Base-by-base conservation (phyloP, 192 early-diverging fungal genomes). In the Spizellomyces sp. region DNA sequence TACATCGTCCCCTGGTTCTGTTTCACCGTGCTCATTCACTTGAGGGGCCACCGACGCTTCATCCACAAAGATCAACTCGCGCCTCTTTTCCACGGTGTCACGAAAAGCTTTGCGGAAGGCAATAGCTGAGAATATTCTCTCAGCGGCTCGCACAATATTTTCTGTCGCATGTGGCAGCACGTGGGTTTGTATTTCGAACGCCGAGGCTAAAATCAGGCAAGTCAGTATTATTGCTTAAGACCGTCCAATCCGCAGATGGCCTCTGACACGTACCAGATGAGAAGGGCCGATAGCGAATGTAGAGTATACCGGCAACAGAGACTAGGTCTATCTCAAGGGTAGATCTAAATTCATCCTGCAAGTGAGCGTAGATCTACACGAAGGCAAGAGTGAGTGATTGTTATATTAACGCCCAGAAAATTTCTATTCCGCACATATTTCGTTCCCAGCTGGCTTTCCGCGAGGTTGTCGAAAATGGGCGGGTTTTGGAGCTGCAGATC, bases 1-100 rank as follows among this genome's bases (percentile, higher is more conserved):
- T 15, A 58, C 5, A 64, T 64, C 62, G 19, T 65, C 62, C 48
- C 36, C 63, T 14, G 10, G 52, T 21, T 21, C 70, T 59, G n/a
- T 44, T 59, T 70, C 58, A 10, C 41, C 47, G 15, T 60, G 4
- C 52, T 22, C 50, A 9, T 67, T 65, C 64, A 6, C 54, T 36
- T 36, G 27, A 36, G 27, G 27, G 27, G 27, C 27, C 27, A 36
- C 1, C 27, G 27, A 36, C 27, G 27, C 27, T 36, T 46, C 63
- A 10, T 64, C 63, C 44, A 64, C 44, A 64, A 64, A 64, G 0
- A 12, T 12, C 22, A 64, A 22, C 44, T 64, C 63, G 1, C 48
- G 43, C 42, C 63, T 10, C 63, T 42, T 64, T 15, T 64, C 19
- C 10, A 68, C 50, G 27, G 36, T 36, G 21, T 68, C 27, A 45